These are phyloP conservation scores for Cystobasidium slooffiae DNA, from an alignment of 1,284 basidiomycete species.

Conservation along the genomic window DNA sequence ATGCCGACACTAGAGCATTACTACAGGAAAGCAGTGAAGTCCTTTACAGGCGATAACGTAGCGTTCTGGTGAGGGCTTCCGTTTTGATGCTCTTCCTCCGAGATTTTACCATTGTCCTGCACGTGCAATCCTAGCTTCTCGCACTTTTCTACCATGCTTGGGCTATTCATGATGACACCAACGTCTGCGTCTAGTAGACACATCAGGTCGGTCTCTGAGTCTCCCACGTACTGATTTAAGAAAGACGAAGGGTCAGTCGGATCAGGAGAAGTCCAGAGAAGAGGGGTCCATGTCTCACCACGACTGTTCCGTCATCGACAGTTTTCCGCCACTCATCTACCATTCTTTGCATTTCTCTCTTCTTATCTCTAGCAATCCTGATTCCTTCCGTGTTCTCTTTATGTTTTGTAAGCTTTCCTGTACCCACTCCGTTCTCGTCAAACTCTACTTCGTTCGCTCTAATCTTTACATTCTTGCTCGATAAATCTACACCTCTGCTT, in stretches of 20 bases:
- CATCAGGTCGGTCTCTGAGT: slow-evolving; percentile 38
- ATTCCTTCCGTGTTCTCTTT: slow-evolving; percentile 34
- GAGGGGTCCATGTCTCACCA: slow-evolving; percentile 1
- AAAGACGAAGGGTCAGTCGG: not conserved
- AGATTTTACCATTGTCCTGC: not conserved
- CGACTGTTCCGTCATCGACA: slow-evolving; percentile 10
- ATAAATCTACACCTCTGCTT: slow-evolving; percentile 21
- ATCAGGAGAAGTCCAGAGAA: not conserved
- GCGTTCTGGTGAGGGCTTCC: not conserved
- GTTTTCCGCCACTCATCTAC: slow-evolving; percentile 16
- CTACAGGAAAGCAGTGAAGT: not conserved
- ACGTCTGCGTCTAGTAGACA: slow-evolving; percentile 35
- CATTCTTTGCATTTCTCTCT: slow-evolving; percentile 39
- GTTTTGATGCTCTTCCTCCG: not conserved
- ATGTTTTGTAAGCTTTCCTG: slow-evolving; percentile 37
- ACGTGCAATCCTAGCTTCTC: slow-evolving; percentile 22
- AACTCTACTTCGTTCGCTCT: slow-evolving; percentile 40
- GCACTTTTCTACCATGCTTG: slow-evolving; percentile 35
- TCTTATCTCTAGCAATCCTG: slow-evolving; percentile 30
- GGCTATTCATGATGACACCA: slow-evolving; percentile 39
- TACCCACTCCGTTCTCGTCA: slow-evolving; percentile 23
- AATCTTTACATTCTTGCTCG: slow-evolving; percentile 19
- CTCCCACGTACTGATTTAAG: slow-evolving; percentile 26
- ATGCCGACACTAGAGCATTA: not conserved
- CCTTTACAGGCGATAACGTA: not conserved